Percentiles rank a stretch among this genome's conserved stretches.
These are phyloP conservation scores for Adansonia digitata DNA, from an alignment of 345 rosid genomes.

Conservation along the genomic window DNA sequence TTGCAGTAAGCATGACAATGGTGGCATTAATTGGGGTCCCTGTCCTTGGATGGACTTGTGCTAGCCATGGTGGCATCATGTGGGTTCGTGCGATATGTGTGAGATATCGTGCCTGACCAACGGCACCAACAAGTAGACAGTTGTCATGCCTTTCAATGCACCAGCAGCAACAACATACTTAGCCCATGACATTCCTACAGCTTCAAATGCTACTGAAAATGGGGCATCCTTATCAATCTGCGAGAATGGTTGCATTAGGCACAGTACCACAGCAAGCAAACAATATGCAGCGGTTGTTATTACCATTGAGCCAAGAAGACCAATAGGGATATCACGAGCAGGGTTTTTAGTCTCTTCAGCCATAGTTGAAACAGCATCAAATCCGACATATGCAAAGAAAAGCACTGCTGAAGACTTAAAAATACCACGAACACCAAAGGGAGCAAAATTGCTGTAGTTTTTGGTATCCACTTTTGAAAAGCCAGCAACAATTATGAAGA, in stretches of 20 bases:
- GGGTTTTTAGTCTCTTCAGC: slow-evolving; percentile 93
- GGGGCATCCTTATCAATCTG: slow-evolving; percentile 55
- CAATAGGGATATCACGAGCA: slow-evolving; percentile 68
- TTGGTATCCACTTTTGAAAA: slow-evolving; percentile 45
- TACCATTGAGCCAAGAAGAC: slow-evolving; percentile 72
- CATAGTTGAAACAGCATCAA: slow-evolving; percentile 85
- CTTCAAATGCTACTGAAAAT: slow-evolving; percentile 65
- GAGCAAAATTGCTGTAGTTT: slow-evolving; percentile 50
- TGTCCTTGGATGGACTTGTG: slow-evolving; percentile 51
- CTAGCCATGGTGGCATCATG: slow-evolving; percentile 89
- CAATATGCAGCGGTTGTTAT: slow-evolving; percentile 52
- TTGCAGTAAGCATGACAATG: slow-evolving; percentile 48
- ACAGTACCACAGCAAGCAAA: slow-evolving; percentile 45
- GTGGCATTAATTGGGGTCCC: slow-evolving; percentile 81
- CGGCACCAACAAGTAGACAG: slow-evolving; percentile 65
- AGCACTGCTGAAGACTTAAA: slow-evolving; percentile 67
- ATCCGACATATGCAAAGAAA: slow-evolving; percentile 80
- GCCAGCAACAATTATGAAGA: slow-evolving; percentile 70
- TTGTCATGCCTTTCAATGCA: slow-evolving; percentile 83
- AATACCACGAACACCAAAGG: slow-evolving; percentile 50
- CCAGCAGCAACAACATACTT: slow-evolving; percentile 76
- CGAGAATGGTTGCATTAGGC: slow-evolving; percentile 55
- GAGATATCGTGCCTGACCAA: slow-evolving; percentile 79
- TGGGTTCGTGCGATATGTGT: slow-evolving; percentile 90
- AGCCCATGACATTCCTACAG: slow-evolving; percentile 72